Percentiles rank a stretch among this genome's conserved stretches.
phyloP scores from a whole-genome alignment of 2,329 filamentous ascomycete genomes.

The Cladosporium sp. region DNA sequence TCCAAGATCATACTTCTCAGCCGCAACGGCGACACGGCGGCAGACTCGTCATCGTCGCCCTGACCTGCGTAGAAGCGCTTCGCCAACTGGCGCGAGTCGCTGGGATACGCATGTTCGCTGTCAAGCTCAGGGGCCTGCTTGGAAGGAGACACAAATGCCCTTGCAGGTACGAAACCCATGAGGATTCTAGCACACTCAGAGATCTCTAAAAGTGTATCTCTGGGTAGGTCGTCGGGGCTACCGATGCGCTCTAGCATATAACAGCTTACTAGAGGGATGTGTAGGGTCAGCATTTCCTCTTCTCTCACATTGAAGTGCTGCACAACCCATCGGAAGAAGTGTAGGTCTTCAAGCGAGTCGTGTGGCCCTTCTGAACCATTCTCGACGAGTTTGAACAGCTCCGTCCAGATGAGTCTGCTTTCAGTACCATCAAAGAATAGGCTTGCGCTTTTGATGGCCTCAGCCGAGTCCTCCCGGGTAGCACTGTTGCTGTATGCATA shows the following conservation, averaged over 20 bases:
- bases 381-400: constrained; percentile 21
- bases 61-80: background rate
- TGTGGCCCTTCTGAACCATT: constrained; percentile 3
- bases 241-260: constrained; percentile 15
- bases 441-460: constrained; percentile 87
- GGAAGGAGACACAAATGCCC: background rate
- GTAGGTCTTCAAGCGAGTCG: constrained; percentile 31
- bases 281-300: constrained; percentile 88
- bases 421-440: constrained; percentile 98
- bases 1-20: background rate
- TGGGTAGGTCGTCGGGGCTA: background rate
- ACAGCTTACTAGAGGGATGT: constrained; percentile 57
- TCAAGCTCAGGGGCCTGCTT: background rate
- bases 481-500: constrained; percentile 66
- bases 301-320: constrained; percentile 88
- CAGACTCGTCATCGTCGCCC: background rate
- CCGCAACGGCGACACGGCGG: background rate
- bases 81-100: background rate
- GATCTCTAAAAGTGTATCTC: background rate
- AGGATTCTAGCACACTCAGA: constrained; percentile 11
- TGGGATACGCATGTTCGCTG: too few relatives aligned
- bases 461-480: constrained; percentile 67
- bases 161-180: constrained; percentile 7
- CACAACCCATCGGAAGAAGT: constrained; percentile 63
- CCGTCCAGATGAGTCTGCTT: constrained; percentile 77